Base-by-base conservation (phyloP, 257 asterid genomes). In the Verbascum thapsus region DNA sequence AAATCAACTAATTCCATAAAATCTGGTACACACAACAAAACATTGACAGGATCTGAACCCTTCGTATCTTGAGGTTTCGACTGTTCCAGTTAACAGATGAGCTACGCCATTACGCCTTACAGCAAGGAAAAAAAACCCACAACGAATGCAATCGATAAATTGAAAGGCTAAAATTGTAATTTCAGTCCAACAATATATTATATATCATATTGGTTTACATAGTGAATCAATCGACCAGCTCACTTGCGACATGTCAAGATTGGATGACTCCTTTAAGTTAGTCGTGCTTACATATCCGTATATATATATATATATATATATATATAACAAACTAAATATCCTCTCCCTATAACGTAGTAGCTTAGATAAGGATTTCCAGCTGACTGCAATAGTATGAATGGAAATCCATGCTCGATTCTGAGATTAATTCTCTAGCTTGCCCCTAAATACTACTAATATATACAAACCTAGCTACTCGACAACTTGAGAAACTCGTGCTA, bases 401-500 rank as follows among this genome's bases (percentile, higher is more conserved):
- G 77, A 71, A 69, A 70, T 63, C 77, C 72, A 44, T 57, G 60
- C 59, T 6, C 45, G 43, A 43, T 62, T 47, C 43, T 38, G 59
- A 15, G 22, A 67, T 13, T 41, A 67, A 48, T 72, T 58, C 61
- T 56, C 72, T 63, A 57, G 10, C 19, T 69, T 67, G 66, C 52
- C 45, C 48, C 78, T 67, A 70, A 72, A 70, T 57, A 65, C 77
- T 72, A n/a, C 61, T 44, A 57, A 74, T 72, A 72, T 79, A 75
- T 78, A 88, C 92, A 87, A 66, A 55, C 60, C 81, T 77, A 84
- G 77, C 80, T 76, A 61, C 67, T 13, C 34, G 45, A 8, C 80
- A 74, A 61, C 67, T 13, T 32, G 45, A 8, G 18, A 39, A 35
- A 67, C 60, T 45, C 73, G 61, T 12, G 34, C 38, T 48, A 19